Evolutionary conservation across 495 filamentous ascomycete genomes (phyloP), one percentile per base, ranked within the genome.

Genomic region (Eremomyces bilateralis): DNA sequence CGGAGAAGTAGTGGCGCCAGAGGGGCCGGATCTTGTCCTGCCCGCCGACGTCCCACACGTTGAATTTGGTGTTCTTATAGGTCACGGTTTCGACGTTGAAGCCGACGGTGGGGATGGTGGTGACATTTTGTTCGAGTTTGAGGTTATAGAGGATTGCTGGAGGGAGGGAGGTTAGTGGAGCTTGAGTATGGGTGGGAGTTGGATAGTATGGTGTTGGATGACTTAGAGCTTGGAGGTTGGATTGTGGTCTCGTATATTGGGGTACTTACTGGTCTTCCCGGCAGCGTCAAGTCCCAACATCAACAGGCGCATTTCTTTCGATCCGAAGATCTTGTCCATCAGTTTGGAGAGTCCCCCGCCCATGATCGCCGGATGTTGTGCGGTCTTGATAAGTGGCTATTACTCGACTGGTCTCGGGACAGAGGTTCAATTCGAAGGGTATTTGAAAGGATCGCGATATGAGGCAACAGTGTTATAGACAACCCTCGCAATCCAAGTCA

Each of bases 41-140:
- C 46, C 88, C 88, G 54, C 88, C 88, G 21, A 97, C 88, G 63
- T 97, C 88, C 88, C 88, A 97, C 37, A 97, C 83, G 47, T 93
- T 94, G 66, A 97, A 97, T 55, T 94, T 92, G 53, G 92, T 81
- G 51, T 97, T 97, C 65, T 92, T 93, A 61, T 92, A 91, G 34
- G 82, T 90, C 38, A 97, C 81, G n/a, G 80, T 91, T 63, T 97
- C 88, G 51, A 97, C 88, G 62, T 97, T 97, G 65, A 97, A 97
- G 37, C 88, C 90, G 47, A 95, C 88, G 20, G 88, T 95, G 18
- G 88, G 88, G 45, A 99, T 95, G n/a, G 90, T 95, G 31, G 90
- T 95, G 45, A 99, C 83, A 45, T 90, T 79, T 56, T 92, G 83
- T 53, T 91, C 82, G 42, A 95, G 72, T 67, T 95, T 95, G 52